Conservation (phyloP, 228 moss, liverwort and hornwort genomes). For the Sphagnum fallax region DNA sequence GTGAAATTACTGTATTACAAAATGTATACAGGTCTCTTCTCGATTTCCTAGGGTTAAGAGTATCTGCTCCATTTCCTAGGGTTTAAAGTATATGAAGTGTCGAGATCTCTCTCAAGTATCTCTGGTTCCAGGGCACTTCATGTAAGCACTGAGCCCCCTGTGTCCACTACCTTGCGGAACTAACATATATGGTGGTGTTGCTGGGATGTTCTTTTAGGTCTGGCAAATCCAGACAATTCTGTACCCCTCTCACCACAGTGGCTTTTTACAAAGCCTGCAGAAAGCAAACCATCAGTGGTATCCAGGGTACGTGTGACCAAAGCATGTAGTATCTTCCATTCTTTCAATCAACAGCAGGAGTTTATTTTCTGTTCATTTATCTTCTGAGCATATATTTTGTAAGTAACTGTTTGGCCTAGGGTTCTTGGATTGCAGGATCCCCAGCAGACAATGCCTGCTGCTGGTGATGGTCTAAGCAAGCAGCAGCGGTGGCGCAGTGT, state of each 20-base stretch:
- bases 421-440: constrained; percentile 38
- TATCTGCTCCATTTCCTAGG: too few relatives aligned
- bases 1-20: too few relatives aligned
- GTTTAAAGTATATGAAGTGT: too few relatives aligned
- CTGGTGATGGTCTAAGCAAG: constrained; percentile 53
- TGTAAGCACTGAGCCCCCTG: too few relatives aligned
- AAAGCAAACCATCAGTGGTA: constrained; percentile 62
- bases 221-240: constrained; percentile 58
- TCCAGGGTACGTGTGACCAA: constrained; percentile 32
- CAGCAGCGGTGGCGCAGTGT: constrained; percentile 41
- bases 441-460: constrained; percentile 61
- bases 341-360: background rate
- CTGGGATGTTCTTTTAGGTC: constrained; percentile 22
- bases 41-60: too few relatives aligned
- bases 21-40: too few relatives aligned
- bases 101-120: too few relatives aligned
- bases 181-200: too few relatives aligned
- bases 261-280: constrained; percentile 83
- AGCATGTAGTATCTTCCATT: constrained; percentile 9
- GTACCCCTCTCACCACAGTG: constrained; percentile 97
- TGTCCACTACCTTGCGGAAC: too few relatives aligned
- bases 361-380: background rate
- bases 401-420: background rate
- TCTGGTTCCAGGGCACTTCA: too few relatives aligned
- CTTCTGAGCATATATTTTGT: background rate